These are phyloP conservation scores for Ustilago esculenta DNA, from an alignment of 1,284 basidiomycete genomes.

Conservation along the genomic window DNA sequence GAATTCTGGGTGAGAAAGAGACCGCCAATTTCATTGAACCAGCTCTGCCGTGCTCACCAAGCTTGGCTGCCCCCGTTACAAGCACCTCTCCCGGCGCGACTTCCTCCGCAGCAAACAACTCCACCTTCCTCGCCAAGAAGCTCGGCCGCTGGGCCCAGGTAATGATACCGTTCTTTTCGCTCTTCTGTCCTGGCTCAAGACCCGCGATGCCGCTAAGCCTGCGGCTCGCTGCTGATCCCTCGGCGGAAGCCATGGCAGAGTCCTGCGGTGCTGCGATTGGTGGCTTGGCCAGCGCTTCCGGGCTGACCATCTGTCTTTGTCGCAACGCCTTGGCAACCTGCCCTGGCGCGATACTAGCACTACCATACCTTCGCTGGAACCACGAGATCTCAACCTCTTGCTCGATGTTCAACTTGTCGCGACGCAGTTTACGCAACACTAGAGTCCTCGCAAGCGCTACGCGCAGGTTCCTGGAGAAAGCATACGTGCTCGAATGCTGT, in stretches of 20 bases:
- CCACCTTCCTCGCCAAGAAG: constrained; percentile 17
- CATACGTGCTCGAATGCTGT: constrained; percentile 31
- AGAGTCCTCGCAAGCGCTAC: constrained; percentile 45
- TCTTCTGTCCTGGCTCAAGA: constrained; percentile 4
- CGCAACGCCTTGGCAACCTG: constrained; percentile 34
- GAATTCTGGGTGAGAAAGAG: constrained; percentile 32
- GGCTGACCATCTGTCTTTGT: constrained; percentile 39
- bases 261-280: constrained; percentile 26
- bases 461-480: constrained; percentile 30
- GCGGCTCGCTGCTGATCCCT: neutral
- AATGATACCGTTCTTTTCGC: constrained; percentile 39
- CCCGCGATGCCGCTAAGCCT: constrained; percentile 9
- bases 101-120: constrained; percentile 22
- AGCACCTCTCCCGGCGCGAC: constrained; percentile 36
- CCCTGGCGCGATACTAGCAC: constrained; percentile 41
- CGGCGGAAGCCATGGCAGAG: neutral
- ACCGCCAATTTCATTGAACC: constrained; percentile 3
- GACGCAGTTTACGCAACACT: constrained; percentile 51
- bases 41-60: neutral
- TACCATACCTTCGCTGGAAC: constrained; percentile 55
- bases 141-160: constrained; percentile 29
- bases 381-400: constrained; percentile 59
- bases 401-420: constrained; percentile 25
- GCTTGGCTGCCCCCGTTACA: constrained; percentile 1
- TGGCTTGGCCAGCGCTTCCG: constrained; percentile 54